These are phyloP conservation scores for Gentiana macrophylla DNA, from an alignment of 257 asterid genomes.

Conservation along the genomic window DNA sequence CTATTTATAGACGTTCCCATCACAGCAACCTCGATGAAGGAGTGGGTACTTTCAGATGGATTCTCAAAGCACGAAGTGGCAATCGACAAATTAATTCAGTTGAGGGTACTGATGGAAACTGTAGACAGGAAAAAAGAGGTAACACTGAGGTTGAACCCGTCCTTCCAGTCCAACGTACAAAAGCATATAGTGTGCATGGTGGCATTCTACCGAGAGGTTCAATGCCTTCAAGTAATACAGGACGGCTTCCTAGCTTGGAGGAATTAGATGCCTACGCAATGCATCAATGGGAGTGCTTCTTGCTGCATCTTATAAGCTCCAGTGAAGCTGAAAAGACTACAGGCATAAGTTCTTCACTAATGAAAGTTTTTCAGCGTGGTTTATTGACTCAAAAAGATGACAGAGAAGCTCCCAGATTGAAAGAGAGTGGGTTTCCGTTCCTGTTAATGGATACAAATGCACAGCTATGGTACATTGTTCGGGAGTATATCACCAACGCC, in stretches of 20 bases:
- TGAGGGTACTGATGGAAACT: conserved; percentile 72
- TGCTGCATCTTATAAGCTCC: conserved; percentile 94
- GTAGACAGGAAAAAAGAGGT: conserved; percentile 90
- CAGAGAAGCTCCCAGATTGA: conserved; percentile 70
- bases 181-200: conserved; percentile 75
- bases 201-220: conserved; percentile 95
- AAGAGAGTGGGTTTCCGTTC: conserved; percentile 95
- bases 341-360: conserved; percentile 85
- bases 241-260: conserved; percentile 81
- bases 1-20: conserved; percentile 65
- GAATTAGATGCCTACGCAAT: conserved; percentile 84
- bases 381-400: conserved; percentile 92
- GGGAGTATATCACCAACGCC: conserved; percentile 88
- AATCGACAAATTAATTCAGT: conserved; percentile 71
- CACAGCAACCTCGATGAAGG: conserved; percentile 63
- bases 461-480: conserved; percentile 95
- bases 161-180: conserved; percentile 80
- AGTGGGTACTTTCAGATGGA: conserved; percentile 87
- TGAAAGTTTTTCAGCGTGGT: conserved; percentile 93
- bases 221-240: conserved; percentile 70
- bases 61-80: conserved; percentile 81
- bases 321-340: conserved; percentile 70
- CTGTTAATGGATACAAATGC: conserved; percentile 99
- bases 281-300: conserved; percentile 90
- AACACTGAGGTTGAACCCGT: conserved; percentile 50